Conservation (phyloP, 116 monocot species). For the Posidonia oceanica region DNA sequence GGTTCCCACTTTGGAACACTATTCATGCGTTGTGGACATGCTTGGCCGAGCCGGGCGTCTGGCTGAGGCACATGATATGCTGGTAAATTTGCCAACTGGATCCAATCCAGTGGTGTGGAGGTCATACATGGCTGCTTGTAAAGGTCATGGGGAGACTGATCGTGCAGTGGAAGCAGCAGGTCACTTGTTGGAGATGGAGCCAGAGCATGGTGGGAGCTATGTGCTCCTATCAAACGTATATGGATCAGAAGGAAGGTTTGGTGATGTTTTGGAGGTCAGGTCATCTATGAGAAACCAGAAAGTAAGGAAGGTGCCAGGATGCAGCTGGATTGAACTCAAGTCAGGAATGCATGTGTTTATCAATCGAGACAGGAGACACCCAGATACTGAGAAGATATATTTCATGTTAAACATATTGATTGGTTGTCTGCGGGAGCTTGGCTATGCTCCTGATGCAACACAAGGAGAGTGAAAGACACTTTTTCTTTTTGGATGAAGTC, state of each 20-base stretch:
- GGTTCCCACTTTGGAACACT: constrained; percentile 30
- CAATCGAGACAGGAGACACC: constrained; percentile 25
- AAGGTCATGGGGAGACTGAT: constrained; percentile 20
- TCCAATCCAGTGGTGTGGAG: constrained; percentile 24
- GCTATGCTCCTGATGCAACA: constrained; percentile 12
- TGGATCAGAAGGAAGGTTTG: constrained; percentile 11
- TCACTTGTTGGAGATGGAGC: constrained; percentile 17
- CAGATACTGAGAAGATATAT: constrained; percentile 18
- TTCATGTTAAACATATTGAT: constrained; percentile 14
- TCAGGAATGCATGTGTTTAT: constrained; percentile 24
- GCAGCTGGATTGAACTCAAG: constrained; percentile 47
- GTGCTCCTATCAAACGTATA: constrained; percentile 22
- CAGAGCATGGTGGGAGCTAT: constrained; percentile 22
- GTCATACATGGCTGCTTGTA: constrained; percentile 24
- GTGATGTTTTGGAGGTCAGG: constrained; percentile 13
- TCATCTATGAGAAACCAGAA: constrained; percentile 17
- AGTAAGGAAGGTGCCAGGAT: constrained; percentile 28
- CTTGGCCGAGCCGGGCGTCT: constrained; percentile 45
- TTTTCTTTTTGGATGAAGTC: too few species aligned
- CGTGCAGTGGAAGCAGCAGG: constrained; percentile 12
- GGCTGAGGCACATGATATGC: constrained; percentile 28
- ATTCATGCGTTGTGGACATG: constrained; percentile 61
- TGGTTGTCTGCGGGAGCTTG: constrained; percentile 15
- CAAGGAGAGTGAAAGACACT: constrained; percentile 5
- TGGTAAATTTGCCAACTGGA: constrained; percentile 13